Evolutionary conservation across 2,329 filamentous ascomycete species (phyloP).

Genomic region (Periconia sp.): DNA sequence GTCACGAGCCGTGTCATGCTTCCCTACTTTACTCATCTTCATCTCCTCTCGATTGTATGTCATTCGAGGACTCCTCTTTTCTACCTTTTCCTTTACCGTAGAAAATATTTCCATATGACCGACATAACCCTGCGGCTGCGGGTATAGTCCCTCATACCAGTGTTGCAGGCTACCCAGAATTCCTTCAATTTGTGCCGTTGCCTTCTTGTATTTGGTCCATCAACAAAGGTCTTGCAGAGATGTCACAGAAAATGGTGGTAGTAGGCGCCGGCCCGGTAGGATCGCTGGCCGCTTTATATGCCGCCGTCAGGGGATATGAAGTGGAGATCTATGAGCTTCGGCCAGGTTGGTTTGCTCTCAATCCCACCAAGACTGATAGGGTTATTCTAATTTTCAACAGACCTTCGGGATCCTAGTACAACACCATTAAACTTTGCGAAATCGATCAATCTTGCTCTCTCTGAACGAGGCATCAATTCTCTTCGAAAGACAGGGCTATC

Average conservation of each 20-base stretch:
- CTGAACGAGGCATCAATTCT: conserved; percentile 90
- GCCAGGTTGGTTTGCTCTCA: conserved; percentile 67
- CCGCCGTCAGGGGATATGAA: conserved; percentile 82
- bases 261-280: conserved; percentile 95
- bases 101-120: too few relatives aligned
- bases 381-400: conserved; percentile 53
- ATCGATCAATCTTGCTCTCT: conserved; percentile 97
- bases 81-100: too few relatives aligned
- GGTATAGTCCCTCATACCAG: too few relatives aligned
- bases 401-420: conserved; percentile 83
- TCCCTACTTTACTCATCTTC: too few relatives aligned
- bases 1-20: too few relatives aligned
- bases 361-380: not conserved
- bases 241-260: conserved; percentile 74
- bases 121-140: too few relatives aligned
- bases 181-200: not conserved
- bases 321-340: conserved; percentile 95
- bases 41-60: too few relatives aligned
- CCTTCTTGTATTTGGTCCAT: too few relatives aligned
- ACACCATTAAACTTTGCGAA: conserved; percentile 93
- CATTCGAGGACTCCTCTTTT: too few relatives aligned
- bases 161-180: too few relatives aligned
- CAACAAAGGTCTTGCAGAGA: conserved; percentile 13
- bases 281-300: conserved; percentile 89
- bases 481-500: conserved; percentile 71